A percentile compares a stretch with the other conserved stretches of the same genome.
Evolutionary conservation across 2,329 filamentous ascomycete genomes (phyloP).

Genomic region (Fusarium pilosicola): DNA sequence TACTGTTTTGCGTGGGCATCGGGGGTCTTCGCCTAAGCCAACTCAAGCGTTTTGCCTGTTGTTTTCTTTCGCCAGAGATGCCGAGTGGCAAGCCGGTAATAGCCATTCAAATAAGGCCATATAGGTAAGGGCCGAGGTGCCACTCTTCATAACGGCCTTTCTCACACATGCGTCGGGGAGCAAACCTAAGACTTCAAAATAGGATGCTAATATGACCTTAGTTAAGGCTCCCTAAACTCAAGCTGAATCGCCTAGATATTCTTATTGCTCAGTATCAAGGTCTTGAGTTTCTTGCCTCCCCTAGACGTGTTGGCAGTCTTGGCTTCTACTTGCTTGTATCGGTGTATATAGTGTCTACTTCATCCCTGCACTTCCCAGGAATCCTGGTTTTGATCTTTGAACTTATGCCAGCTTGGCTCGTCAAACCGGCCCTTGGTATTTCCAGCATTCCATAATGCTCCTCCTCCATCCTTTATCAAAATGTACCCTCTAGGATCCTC

Average conservation of each 20-base stretch:
- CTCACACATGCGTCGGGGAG: neutral
- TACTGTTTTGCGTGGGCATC: neutral
- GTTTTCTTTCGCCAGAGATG: rapidly evolving
- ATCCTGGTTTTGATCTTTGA: neutral
- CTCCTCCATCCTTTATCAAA: rapidly evolving
- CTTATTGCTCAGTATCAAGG: too few relatives aligned
- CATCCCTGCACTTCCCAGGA: neutral
- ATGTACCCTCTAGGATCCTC: neutral
- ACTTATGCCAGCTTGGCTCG: neutral
- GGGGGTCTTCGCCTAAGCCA: too few relatives aligned
- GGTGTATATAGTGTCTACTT: neutral
- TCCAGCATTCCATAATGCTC: too few relatives aligned
- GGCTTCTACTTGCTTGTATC: neutral
- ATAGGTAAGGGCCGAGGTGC: neutral
- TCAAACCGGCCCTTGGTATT: neutral
- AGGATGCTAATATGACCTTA: too few relatives aligned
- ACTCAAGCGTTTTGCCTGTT: too few relatives aligned
- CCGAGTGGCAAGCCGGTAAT: rapidly evolving
- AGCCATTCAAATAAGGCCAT: neutral
- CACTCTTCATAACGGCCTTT: neutral
- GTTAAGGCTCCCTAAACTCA: too few relatives aligned
- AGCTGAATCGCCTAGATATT: too few relatives aligned
- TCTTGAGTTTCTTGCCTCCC: too few relatives aligned
- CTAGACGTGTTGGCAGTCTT: neutral
- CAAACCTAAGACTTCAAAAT: too few relatives aligned